Base-by-base conservation (phyloP, 225 moss, liverwort and hornwort genomes). In the Pseudoscleropodium purum region DNA sequence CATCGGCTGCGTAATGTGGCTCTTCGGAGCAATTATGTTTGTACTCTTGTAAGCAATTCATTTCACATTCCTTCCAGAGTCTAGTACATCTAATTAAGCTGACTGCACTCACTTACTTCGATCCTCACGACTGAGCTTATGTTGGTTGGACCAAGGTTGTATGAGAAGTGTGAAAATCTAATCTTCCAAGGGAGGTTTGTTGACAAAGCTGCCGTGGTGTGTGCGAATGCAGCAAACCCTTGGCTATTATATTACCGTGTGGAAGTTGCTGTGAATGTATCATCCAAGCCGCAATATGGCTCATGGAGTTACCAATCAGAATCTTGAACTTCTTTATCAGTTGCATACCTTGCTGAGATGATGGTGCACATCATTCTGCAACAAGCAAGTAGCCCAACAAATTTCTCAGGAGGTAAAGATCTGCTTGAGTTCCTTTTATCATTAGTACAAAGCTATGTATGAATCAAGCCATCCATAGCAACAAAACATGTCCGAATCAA, bases 21-120 rank as follows among this genome's bases (percentile, higher is more conserved):
- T 94, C 8, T 79, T 94, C 34, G 94, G 94, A 69, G 92, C 89
- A 27, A 63, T 94, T n/a, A 37, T 86, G 64, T 94, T 90, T 60
- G 43, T 94, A 64, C 23, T 90, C 67, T 91, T 94, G 94, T 94
- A 90, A 93, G 87, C 37, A 72, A 75, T 79, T 45, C 62, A 68
- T 74, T 52, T 47, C 11, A 59, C 72, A 66, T 88, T 45, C 45
- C 15, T 61, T 82, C 31, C 16, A 8, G 37, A 80, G 29, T n/a
- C 26, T 39, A 19, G 47, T 47, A 29, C 39, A 78, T 80, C 18
- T 60, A n/a, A 47, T 47, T 8, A 65, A 57, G 47, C 52, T 20
- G 2, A n/a, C 17, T 85, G 57, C 51, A 41, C 14, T 72, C 25
- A 45, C 45, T 45, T 8, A 25, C 27, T 20, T n/a, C 66, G 18